Base-by-base conservation (phyloP, 116 monocot genomes). In the Cymodocea nodosa region DNA sequence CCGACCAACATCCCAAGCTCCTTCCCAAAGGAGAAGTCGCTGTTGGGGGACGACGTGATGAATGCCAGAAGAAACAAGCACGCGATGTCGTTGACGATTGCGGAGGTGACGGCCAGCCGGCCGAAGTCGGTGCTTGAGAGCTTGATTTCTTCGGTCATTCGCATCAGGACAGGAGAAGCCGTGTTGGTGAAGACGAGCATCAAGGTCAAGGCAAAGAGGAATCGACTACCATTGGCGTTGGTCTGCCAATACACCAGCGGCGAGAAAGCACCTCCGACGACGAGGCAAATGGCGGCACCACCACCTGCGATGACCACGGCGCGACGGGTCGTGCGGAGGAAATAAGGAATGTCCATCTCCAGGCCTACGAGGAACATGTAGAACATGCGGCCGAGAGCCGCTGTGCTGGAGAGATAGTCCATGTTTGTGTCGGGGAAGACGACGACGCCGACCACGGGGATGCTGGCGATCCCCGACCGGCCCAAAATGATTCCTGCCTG, bases 321-420 rank as follows among this genome's bases (percentile, higher is more conserved):
- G 4, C 65, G 66, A 5, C 70, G 67, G 19, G 62, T 19, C 17
- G 14, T 74, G 59, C 75, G 83, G 16, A 65, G 30, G 68, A 90
- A 68, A 66, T 75, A 78, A 19, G 66, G 23, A 37, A 81, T 30
- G 72, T 90, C 86, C 40, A 86, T 71, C 66, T 85, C 90, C 36
- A 86, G 71, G 63, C 90, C 86, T 14, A 79, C 70, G 57, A 90
- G 57, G 70, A 90, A 86, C 86, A 90, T 90, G 81, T 86, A 83
- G 63, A 85, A 8, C 67, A 78, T 70, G 37, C 90, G 78, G 15
- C 73, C 71, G 8, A 72, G 19, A 14, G 66, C 16, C 39, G 69
- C 78, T 4, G 68, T n/a, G 73, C 68, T 63, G 4, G 60, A 64
- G 5, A 85, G 50, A 72, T 56, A 62, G 30, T 63, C 52, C 53